phyloP scores from a whole-genome alignment of 352 stramenopile genomes.

The Paralagenidium karlingii region DNA sequence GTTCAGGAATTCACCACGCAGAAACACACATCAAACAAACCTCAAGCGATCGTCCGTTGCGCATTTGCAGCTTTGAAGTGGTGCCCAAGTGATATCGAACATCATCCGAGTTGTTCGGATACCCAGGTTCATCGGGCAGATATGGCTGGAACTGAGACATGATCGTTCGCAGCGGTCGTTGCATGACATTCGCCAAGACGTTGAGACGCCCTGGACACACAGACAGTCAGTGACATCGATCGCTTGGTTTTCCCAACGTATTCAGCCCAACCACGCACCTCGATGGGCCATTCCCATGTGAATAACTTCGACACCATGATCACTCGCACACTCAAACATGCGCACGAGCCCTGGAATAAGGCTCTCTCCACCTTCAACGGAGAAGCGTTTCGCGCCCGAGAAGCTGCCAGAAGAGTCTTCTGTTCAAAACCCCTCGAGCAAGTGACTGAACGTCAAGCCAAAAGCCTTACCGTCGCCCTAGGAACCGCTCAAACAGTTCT shows the following conservation, averaged over 20 bases:
- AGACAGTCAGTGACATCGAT: background rate
- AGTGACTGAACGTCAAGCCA: slow-evolving; percentile 72
- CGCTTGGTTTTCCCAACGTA: too few relatives aligned
- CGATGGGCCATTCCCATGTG: slow-evolving; percentile 99
- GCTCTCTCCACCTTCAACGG: slow-evolving; percentile 95
- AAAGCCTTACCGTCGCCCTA: slow-evolving; percentile 93
- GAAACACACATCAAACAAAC: background rate
- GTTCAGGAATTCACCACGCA: background rate
- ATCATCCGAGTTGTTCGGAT: slow-evolving; percentile 83
- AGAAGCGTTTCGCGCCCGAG: slow-evolving; percentile 95
- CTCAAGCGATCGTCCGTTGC: slow-evolving; percentile 44
- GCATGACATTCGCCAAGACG: slow-evolving; percentile 96
- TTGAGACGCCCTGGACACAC: slow-evolving; percentile 94
- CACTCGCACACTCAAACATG: slow-evolving; percentile 90
- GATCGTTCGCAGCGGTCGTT: slow-evolving; percentile 94
- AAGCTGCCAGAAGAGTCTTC: slow-evolving; percentile 16
- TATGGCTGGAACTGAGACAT: slow-evolving; percentile 82
- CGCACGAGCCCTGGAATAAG: slow-evolving; percentile 92
- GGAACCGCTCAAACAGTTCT: slow-evolving; percentile 97
- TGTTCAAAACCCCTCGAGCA: slow-evolving; percentile 1
- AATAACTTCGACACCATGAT: slow-evolving; percentile 94
- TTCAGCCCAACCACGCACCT: too few relatives aligned
- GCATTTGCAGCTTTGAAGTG: slow-evolving; percentile 54
- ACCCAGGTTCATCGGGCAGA: slow-evolving; percentile 69
- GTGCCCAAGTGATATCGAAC: slow-evolving; percentile 83